Base-by-base conservation (phyloP, 805 yeast genomes). In the Yamadazyma laniorum region DNA sequence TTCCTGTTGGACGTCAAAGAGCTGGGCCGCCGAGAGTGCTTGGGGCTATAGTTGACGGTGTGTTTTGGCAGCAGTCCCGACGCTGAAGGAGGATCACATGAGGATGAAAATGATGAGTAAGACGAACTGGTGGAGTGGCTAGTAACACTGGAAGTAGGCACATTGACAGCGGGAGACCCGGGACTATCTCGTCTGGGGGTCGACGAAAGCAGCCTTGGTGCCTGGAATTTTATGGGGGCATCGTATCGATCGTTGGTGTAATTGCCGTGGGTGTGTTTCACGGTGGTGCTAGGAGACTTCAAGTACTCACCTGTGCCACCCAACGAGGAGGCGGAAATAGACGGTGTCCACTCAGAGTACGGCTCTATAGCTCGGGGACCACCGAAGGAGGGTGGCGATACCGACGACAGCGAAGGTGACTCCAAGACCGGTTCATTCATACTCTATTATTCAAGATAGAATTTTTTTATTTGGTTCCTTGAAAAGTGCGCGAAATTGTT, bases 1-100 rank as follows among this genome's bases (percentile, higher is more conserved):
- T 65, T 66, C 40, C 68, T 48, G 36, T 59, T 62, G 31, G 58
- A 45, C 27, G 53, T 48, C 23, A 58, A 51, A 25, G 58, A 48
- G 32, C 56, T 51, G 8, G 61, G 56, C 37, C 58, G 55, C 23
- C 61, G 53, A n/a, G 61, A 49, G 37, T 63, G 70, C 36, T 61
- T 59, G 4, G 72, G 70, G 12, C 66, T 60, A 44, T 62, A 65
- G 52, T 64, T 65, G 48, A 65, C 52, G 12, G 45, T 34, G 6
- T 11, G 3, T 16, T 28, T 27, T 11, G 26, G 37, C 16, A 15
- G 27, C 14, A 5, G 8, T 16, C 18, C 22, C 19, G 25, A 6
- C n/a, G 6, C 23, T 21, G 23, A n/a, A n/a, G n/a, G n/a, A n/a
- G n/a, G n/a, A n/a, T 21, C 23, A 7, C 6, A 7, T 17, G 34